Conservation (phyloP, 495 filamentous ascomycete species). For the Geoglossum glabrum region DNA sequence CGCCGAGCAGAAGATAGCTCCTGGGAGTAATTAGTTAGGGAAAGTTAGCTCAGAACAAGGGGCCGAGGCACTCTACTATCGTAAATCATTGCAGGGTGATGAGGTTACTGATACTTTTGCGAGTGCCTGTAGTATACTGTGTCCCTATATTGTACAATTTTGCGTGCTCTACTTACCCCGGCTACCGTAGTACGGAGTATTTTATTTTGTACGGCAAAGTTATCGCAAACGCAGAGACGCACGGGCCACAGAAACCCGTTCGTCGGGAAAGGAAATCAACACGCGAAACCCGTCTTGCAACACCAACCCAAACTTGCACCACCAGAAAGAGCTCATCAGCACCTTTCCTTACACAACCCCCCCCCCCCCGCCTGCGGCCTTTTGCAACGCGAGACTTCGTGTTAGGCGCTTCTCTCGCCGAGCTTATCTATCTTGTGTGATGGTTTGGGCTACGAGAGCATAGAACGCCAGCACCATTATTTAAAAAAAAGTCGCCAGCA, state of each 20-base stretch:
- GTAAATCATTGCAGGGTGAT: too few species aligned
- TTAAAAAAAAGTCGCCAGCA: not conserved
- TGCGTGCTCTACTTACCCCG: too few species aligned
- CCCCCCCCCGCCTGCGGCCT: too few species aligned
- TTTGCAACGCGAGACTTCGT: not conserved
- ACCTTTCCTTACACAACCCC: not conserved
- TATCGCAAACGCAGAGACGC: not conserved
- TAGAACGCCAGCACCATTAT: not conserved
- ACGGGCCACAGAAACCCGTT: not conserved
- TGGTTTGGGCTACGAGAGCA: not conserved
- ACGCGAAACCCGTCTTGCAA: not conserved
- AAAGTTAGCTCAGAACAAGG: too few species aligned
- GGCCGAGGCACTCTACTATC: too few species aligned
- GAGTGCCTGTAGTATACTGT: too few species aligned
- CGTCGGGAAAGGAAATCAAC: not conserved
- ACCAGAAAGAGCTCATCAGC: not conserved
- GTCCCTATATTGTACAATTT: too few species aligned
- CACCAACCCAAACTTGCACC: not conserved
- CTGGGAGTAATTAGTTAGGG: too few species aligned
- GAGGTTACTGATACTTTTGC: too few species aligned
- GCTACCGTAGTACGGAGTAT: too few species aligned
- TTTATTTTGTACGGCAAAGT: too few species aligned
- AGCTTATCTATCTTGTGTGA: not conserved
- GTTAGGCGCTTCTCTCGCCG: not conserved
- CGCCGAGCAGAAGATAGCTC: too few species aligned